Conservation (phyloP, 495 filamentous ascomycete species). For the Penicillium paxilli region DNA sequence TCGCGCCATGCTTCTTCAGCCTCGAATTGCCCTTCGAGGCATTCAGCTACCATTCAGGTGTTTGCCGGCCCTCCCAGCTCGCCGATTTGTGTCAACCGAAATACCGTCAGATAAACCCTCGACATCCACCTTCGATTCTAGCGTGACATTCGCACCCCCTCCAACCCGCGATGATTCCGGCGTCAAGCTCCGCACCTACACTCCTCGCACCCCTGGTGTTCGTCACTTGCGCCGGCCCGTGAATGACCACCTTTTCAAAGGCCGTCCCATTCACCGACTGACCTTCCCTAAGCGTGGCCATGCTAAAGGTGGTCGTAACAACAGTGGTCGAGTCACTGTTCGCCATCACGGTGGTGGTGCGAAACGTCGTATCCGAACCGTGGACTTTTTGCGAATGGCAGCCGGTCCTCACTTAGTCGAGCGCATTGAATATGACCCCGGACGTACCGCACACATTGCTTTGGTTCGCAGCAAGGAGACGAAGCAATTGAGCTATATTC, state of each 20-base stretch:
- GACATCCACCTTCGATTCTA: conserved; percentile 35
- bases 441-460: conserved; percentile 90
- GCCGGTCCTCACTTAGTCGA: conserved; percentile 85
- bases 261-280: conserved; percentile 75
- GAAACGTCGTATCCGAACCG: conserved; percentile 84
- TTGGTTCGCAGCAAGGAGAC: conserved; percentile 67
- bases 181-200: conserved; percentile 73
- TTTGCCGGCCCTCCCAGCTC: conserved; percentile 39
- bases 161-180: conserved; percentile 41
- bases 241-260: conserved; percentile 96
- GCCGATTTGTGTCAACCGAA: conserved; percentile 56
- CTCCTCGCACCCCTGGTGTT: conserved; percentile 89
- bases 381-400: conserved; percentile 77
- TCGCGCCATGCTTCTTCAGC: conserved; percentile 59
- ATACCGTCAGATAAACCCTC: conserved; percentile 32
- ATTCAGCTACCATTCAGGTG: conserved; percentile 49
- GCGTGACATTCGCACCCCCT: conserved; percentile 44
- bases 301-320: conserved; percentile 88
- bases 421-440: conserved; percentile 93
- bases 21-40: conserved; percentile 56
- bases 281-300: conserved; percentile 91
- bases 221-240: conserved; percentile 88
- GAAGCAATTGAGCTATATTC: conserved; percentile 69
- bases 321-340: conserved; percentile 79
- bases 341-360: conserved; percentile 88